Base-by-base conservation (phyloP, 306 rosid species). In the Begonia fuchsioides region DNA sequence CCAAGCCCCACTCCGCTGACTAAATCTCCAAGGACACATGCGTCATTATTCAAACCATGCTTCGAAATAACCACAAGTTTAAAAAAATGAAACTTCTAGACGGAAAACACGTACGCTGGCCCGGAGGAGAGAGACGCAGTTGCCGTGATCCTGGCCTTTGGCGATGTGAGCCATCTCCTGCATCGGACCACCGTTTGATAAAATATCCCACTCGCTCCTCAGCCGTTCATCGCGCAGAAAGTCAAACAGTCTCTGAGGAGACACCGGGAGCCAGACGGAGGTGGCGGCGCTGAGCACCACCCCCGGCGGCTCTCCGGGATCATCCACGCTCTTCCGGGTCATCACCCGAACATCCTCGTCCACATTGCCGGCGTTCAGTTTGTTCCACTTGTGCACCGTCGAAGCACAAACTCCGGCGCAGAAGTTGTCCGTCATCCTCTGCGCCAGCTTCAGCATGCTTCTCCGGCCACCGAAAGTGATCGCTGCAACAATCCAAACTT, bases 101-200 rank as follows among this genome's bases (percentile, higher is more conserved):
- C 13, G 15, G 39, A n/a, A 11, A 32, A 32, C 11, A 18, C n/a
- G 44, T 68, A 90, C 95, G 50, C 86, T 61, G 51, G 97, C 86
- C 9, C 95, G 68, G 0, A 90, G 76, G 61, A 90, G 97, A 12
- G 97, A 90, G 66, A 90, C 93, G 64, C 88, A 72, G 59, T 90
- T 90, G 59, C 82, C 92, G 13, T 69, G 95, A 54, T 84, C 84
- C 50, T 84, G 93, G 39, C 95, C 93, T 60, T 90, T 90, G 17
- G 97, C 93, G 4, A 90, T 81, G 73, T 81, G 95, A 49, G 93
- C 87, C 93, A 90, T 90, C 59, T 84, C 97, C 51, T 90, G 95
- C 97, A 90, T 90, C 59, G 97, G 97, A 10, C 97, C 93, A 20
- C 97, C 97, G 39, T 90, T 90, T 5, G 97, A 90, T 10, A 90